Conservation (phyloP, 768 basidiomycete genomes). For the Hebeloma cylindrosporum region DNA sequence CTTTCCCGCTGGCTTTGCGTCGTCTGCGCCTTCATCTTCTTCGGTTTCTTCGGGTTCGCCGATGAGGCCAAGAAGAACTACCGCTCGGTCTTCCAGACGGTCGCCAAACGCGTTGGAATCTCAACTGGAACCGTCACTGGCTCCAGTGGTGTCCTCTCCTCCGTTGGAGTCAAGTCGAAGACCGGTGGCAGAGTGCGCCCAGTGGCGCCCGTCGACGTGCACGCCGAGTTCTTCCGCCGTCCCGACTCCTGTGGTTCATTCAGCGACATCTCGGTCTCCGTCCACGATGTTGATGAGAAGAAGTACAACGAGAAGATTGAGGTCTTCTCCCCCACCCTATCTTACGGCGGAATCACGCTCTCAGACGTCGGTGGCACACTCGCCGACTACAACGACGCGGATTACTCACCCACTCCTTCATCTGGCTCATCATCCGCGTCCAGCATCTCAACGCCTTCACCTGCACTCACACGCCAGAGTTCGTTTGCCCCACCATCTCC, state of each 20-base stretch:
- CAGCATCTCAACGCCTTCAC: slow-evolving; percentile 29
- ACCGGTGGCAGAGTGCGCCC: slow-evolving; percentile 30
- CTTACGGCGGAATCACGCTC: slow-evolving; percentile 37
- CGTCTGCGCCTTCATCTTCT: slow-evolving; percentile 56
- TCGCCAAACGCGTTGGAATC: slow-evolving; percentile 39
- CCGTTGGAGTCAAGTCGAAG: slow-evolving; percentile 29
- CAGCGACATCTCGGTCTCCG: slow-evolving; percentile 41
- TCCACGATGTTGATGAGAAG: slow-evolving; percentile 39
- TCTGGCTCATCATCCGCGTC: slow-evolving; percentile 38
- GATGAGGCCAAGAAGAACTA: slow-evolving; percentile 61
- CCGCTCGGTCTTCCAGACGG: slow-evolving; percentile 34
- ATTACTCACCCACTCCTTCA: slow-evolving; percentile 34
- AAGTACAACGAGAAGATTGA: slow-evolving; percentile 36
- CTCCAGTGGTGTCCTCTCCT: slow-evolving; percentile 25
- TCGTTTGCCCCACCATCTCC: slow-evolving; percentile 19
- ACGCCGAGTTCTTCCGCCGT: slow-evolving; percentile 43
- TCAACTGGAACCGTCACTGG: slow-evolving; percentile 23
- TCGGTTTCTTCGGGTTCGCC: slow-evolving; percentile 66
- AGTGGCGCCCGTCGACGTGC: slow-evolving; percentile 46
- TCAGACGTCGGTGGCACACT: slow-evolving; percentile 40
- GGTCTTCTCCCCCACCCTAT: slow-evolving; percentile 31
- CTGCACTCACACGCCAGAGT: slow-evolving; percentile 30
- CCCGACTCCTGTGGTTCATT: slow-evolving; percentile 51
- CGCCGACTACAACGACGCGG: slow-evolving; percentile 33
- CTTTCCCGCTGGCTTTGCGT: slow-evolving; percentile 48